Percentiles rank a stretch among this genome's conserved stretches.
Conservation (phyloP, 768 basidiomycete genomes). For the Collybiopsis confluens region DNA sequence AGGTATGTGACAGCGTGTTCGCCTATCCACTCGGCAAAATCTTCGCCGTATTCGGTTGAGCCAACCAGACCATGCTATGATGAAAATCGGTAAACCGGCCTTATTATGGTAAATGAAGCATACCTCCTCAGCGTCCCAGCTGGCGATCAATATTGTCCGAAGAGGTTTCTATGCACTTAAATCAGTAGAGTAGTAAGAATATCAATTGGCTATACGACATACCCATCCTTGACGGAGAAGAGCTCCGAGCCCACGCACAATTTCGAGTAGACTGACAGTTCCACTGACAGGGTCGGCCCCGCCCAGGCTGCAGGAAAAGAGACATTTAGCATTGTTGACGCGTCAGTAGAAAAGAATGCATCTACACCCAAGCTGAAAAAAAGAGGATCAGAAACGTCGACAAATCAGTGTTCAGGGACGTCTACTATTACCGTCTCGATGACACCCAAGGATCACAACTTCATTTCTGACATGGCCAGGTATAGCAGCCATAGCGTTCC, state of each 20-base stretch:
- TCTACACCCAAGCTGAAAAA: too few relatives aligned
- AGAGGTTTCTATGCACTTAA: too few relatives aligned
- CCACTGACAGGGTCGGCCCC: constrained; percentile 55
- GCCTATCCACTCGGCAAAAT: constrained; percentile 78
- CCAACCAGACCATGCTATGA: constrained; percentile 68
- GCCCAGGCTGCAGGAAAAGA: too few relatives aligned
- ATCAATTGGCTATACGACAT: too few relatives aligned
- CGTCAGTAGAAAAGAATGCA: too few relatives aligned
- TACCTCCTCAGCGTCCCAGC: constrained; percentile 79
- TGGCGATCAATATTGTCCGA: constrained; percentile 69
- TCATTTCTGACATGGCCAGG: constrained; percentile 65
- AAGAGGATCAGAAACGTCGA: too few relatives aligned
- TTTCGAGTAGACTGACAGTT: constrained; percentile 51
- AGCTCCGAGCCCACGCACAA: constrained; percentile 50
- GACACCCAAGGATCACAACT: constrained; percentile 65
- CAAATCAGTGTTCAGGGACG: background rate
- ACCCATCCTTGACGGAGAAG: constrained; percentile 55
- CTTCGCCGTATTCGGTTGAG: constrained; percentile 92
- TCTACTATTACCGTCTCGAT: constrained; percentile 49
- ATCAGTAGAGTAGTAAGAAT: too few relatives aligned
- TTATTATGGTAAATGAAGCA: constrained; percentile 1
- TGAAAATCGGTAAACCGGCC: background rate
- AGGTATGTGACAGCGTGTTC: constrained; percentile 82
- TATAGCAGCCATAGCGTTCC: constrained; percentile 65
- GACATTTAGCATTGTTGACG: too few relatives aligned